Base-by-base conservation (phyloP, 2,329 filamentous ascomycete genomes). In the Westerdykella sp. region DNA sequence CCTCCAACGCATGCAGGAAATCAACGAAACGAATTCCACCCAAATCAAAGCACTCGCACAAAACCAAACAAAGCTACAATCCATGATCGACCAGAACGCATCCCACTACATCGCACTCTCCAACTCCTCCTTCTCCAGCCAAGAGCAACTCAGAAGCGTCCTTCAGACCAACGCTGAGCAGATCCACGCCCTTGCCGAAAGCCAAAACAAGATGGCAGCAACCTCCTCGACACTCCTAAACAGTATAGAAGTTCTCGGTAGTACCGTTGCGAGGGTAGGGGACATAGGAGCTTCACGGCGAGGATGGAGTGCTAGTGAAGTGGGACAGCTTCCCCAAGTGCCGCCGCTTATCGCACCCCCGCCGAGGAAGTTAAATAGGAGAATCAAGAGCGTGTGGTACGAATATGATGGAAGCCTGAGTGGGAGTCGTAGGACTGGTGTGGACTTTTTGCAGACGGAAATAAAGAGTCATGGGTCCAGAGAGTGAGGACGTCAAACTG, bases 311-410 rank as follows among this genome's bases (percentile, higher is more conserved):
- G 35, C 12, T 12, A 6, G 30, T 3, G 14, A 14, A 13, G 14
- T 32, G 12, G 30, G 30, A 32, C 12, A 32, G 30, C 12, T 12
- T 5, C 30, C 12, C 12, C 12, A 13, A 3, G 30, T 12, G 7
- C 30, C 12, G 30, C 12, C 14, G 30, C 7, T 32, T 12, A 32
- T 12, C 10, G 18, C 18, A 21, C 63, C 63, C 1, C 47, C 55
- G 7, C 62, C 63, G 3, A 39, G 63, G 7, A 66, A 66, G 41
- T 41, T 66, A 12, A 66, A 66, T 39, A 44, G 55, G 5, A 50
- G 53, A n/a, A 55, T 66, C 37, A 59, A 62, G 41, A 60, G 63
- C 23, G 60, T 66, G 3, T 66, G 63, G 63, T 66, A 66, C 39
- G 63, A 66, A 42, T 66, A 66, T 34, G 62, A 65, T 45, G 4